Evolutionary conservation across 192 early-diverging fungal species (phyloP).

Genomic region (Coemansia sp.): DNA sequence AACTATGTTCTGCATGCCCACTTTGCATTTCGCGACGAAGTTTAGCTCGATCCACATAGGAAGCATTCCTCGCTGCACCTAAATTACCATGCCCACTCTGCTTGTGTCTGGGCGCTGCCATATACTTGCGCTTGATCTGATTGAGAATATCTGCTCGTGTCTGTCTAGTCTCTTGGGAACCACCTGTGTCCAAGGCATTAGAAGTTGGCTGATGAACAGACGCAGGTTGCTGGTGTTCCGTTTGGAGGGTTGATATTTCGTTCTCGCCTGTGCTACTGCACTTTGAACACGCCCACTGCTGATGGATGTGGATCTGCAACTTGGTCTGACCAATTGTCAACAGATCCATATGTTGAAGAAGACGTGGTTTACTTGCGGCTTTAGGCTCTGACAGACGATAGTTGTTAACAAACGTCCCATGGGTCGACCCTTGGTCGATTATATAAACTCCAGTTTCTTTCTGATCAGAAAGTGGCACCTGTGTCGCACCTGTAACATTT

Average conservation of each 20-base stretch:
- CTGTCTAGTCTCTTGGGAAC: too few species aligned
- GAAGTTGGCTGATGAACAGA: too few species aligned
- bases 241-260: conserved; percentile 29
- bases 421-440: conserved; percentile 67
- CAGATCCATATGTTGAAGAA: conserved; percentile 57
- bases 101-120: too few species aligned
- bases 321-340: conserved; percentile 59
- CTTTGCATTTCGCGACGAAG: too few species aligned
- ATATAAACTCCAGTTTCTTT: conserved; percentile 27
- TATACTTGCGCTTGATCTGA: too few species aligned
- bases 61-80: too few species aligned
- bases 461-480: not conserved
- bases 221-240: not conserved
- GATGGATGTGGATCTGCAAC: conserved; percentile 64
- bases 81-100: too few species aligned
- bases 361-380: conserved; percentile 57
- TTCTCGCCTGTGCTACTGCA: conserved; percentile 58
- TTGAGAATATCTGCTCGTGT: too few species aligned
- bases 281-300: conserved; percentile 58
- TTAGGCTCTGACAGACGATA: conserved; percentile 63
- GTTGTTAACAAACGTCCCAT: conserved; percentile 74
- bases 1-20: too few species aligned
- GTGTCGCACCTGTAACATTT: not conserved
- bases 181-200: too few species aligned
- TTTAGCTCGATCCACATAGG: too few species aligned